These are phyloP conservation scores for Buddleja alternifolia DNA, from an alignment of 257 asterid species.

Conservation along the genomic window DNA sequence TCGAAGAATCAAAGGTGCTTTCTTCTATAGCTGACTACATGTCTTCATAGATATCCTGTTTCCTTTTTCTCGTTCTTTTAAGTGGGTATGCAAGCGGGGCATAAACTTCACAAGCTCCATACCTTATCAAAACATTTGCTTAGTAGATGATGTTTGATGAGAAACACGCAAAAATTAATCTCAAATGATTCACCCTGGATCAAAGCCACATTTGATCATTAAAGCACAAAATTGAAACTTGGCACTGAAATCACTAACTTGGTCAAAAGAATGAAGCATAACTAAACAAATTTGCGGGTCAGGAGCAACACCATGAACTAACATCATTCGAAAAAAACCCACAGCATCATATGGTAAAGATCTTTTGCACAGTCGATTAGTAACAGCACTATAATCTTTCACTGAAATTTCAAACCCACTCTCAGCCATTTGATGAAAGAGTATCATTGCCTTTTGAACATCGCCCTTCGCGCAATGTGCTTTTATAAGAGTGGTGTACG, in stretches of 20 bases:
- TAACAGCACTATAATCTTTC: constrained; percentile 76
- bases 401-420: constrained; percentile 63
- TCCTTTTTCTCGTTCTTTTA: neutral
- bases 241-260: constrained; percentile 39
- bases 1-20: neutral
- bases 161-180: constrained; percentile 15
- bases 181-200: constrained; percentile 41
- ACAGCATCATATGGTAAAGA: constrained; percentile 46
- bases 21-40: neutral
- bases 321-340: constrained; percentile 57
- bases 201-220: constrained; percentile 62
- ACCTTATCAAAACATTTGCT: constrained; percentile 23
- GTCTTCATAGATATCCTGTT: neutral
- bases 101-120: constrained; percentile 8
- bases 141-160: constrained; percentile 24
- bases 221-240: constrained; percentile 45
- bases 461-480: constrained; percentile 83
- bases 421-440: constrained; percentile 63
- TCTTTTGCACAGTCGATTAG: constrained; percentile 81
- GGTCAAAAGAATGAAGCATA: constrained; percentile 43
- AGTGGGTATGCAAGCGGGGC: neutral
- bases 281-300: constrained; percentile 51
- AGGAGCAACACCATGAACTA: constrained; percentile 50
- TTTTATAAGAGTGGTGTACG: constrained; percentile 72
- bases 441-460: constrained; percentile 50